phyloP scores from a whole-genome alignment of 2,329 filamentous ascomycete species.

The Incumbomyces lentus region DNA sequence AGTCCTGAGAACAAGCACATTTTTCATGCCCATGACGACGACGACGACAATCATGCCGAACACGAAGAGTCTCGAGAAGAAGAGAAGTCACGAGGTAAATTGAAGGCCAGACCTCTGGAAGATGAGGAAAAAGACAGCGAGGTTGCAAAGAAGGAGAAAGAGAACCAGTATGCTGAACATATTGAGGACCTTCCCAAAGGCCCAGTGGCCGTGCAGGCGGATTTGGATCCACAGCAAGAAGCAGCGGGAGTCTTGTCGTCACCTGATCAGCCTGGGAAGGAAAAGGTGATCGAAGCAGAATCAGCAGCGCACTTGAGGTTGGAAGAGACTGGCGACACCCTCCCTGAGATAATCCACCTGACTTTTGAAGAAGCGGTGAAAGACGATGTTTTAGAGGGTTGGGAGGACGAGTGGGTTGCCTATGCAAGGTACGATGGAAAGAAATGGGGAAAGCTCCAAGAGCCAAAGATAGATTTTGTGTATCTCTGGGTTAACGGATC shows the following conservation, averaged over 20 bases:
- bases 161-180: no score
- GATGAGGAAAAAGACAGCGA: no score
- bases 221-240: background rate
- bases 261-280: background rate
- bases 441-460: slow-evolving; percentile 11
- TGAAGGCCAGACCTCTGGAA: no score
- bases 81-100: no score
- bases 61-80: no score
- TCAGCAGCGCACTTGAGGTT: slow-evolving; percentile 9
- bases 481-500: slow-evolving; percentile 18
- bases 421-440: slow-evolving; percentile 10
- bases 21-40: no score
- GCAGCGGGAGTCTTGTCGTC: background rate
- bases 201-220: background rate
- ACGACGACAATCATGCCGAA: no score
- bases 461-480: slow-evolving; percentile 16
- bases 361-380: slow-evolving; percentile 13
- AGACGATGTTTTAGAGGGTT: slow-evolving; percentile 12
- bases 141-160: no score
- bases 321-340: slow-evolving; percentile 11
- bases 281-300: slow-evolving; percentile 5
- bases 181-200: background rate
- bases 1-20: no score
- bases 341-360: slow-evolving; percentile 13
- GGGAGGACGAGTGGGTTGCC: slow-evolving; percentile 15